A percentile compares a stretch with the other conserved stretches of the same genome.
These are phyloP conservation scores for Scorias spongiosa DNA, from an alignment of 2,329 filamentous ascomycete species.

Conservation along the genomic window DNA sequence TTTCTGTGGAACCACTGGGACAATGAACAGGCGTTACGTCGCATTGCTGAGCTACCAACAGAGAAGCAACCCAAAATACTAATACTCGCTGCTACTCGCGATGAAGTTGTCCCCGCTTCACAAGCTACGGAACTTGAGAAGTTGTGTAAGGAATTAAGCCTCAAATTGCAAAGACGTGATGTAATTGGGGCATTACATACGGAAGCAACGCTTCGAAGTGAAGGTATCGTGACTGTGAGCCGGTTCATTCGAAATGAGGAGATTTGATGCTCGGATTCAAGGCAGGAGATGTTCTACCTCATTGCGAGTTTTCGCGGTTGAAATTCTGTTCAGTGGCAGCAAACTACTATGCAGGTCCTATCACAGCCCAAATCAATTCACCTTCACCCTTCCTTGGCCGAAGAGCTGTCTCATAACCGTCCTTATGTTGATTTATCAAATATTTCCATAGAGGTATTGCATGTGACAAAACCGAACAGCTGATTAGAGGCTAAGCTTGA, in stretches of 20 bases:
- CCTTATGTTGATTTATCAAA: too few relatives aligned
- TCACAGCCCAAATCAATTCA: too few relatives aligned
- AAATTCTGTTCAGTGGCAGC: too few relatives aligned
- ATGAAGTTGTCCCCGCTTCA: slow-evolving; percentile 43
- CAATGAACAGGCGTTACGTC: slow-evolving; percentile 25
- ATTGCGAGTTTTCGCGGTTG: too few relatives aligned
- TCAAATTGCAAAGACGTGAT: slow-evolving; percentile 24
- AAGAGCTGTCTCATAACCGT: too few relatives aligned
- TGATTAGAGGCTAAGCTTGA: too few relatives aligned
- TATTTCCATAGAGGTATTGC: too few relatives aligned
- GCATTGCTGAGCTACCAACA: slow-evolving; percentile 18
- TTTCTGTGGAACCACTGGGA: slow-evolving; percentile 52
- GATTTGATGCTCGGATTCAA: too few relatives aligned
- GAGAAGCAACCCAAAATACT: slow-evolving; percentile 23
- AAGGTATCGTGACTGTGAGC: slow-evolving; percentile 27
- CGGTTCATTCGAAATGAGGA: slow-evolving; percentile 10
- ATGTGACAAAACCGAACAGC: too few relatives aligned
- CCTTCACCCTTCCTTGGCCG: too few relatives aligned
- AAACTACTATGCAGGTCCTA: too few relatives aligned
- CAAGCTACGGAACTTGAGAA: slow-evolving; percentile 40
- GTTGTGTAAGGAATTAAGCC: slow-evolving; percentile 19
- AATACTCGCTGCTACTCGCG: slow-evolving; percentile 40
- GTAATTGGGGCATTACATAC: slow-evolving; percentile 35
- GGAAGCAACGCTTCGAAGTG: slow-evolving; percentile 28
- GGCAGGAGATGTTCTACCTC: too few relatives aligned